phyloP scores from a whole-genome alignment of 306 rosid genomes.

The Comarum palustre region DNA sequence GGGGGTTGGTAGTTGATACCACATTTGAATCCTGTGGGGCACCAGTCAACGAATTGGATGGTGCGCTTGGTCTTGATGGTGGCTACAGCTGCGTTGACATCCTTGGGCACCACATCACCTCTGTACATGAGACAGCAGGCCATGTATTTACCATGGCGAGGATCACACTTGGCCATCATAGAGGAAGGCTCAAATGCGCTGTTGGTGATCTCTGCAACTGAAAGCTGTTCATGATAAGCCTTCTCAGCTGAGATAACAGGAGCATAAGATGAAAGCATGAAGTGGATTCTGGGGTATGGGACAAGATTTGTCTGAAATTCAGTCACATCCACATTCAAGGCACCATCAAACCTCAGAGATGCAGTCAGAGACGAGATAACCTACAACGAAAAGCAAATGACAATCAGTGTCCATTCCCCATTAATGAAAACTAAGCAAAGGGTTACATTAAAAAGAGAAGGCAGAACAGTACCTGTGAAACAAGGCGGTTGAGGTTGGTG shows the following conservation, averaged over 20 bases:
- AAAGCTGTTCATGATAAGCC: constrained; percentile 77
- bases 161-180: constrained; percentile 87
- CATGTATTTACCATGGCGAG: constrained; percentile 82
- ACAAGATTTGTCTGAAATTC: constrained; percentile 83
- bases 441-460: background rate
- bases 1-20: constrained; percentile 89
- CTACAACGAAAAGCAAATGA: constrained; percentile 25
- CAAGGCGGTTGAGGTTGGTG: constrained; percentile 74
- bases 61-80: constrained; percentile 84
- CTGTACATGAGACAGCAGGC: constrained; percentile 84
- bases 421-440: background rate
- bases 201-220: constrained; percentile 77
- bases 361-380: constrained; percentile 78
- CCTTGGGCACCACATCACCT: constrained; percentile 83
- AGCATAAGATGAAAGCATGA: constrained; percentile 81
- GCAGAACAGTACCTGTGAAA: constrained; percentile 55
- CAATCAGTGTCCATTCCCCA: background rate
- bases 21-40: constrained; percentile 86
- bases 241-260: constrained; percentile 84
- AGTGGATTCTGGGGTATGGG: constrained; percentile 82
- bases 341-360: constrained; percentile 74
- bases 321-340: constrained; percentile 75
- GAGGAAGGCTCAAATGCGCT: constrained; percentile 81
- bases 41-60: constrained; percentile 82
- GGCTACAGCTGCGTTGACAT: constrained; percentile 78